Base-by-base conservation (phyloP, 352 stramenopile species). In the Phytophthora pseudosyringae region DNA sequence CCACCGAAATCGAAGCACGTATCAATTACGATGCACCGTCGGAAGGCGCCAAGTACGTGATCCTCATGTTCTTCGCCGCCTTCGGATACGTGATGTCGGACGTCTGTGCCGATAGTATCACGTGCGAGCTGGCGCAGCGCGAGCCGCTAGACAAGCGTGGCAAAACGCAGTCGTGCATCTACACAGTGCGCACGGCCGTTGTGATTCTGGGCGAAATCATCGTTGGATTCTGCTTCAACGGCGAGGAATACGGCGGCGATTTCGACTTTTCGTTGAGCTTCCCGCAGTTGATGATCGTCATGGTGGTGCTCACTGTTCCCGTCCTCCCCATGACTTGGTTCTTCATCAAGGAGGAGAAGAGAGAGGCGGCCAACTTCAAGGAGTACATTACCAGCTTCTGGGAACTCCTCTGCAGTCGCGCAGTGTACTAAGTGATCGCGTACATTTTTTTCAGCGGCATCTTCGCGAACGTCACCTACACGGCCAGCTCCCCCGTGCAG, bases 221-320 rank as follows among this genome's bases (percentile, higher is more conserved):
- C 12, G 43, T 62, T 6, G 77, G 64, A 13, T 83, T 86, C 53
- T 59, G 49, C 33, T 78, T 92, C 56, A 92, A 90, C 54, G 62
- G 62, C n/a, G 55, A 70, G 16, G 62, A 70, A 5, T 70, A 70
- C 54, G 62, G 62, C 18, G 61, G 61, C 13, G 18, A 28, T 25
- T 69, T 69, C 21, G 18, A 64, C 54, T 69, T 69, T 13, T 69
- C 61, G 3, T 16, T 69, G 9, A 69, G 45, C 8, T 69, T 64
- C 18, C 47, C 61, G 0, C 53, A 70, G 18, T 16, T 86, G 12
- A 85, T 85, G 73, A 67, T 80, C 48, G 71, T 80, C 47, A 44
- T 85, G 29, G 62, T 66, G 2, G 41, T 76, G 10, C 44, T 66
- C 16, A 55, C 59, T 1, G 18, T 69, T 7, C 60, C 66, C 0